Evolutionary conservation across 805 yeast species (phyloP).

Genomic region (Helenozyma baotianmanensis): DNA sequence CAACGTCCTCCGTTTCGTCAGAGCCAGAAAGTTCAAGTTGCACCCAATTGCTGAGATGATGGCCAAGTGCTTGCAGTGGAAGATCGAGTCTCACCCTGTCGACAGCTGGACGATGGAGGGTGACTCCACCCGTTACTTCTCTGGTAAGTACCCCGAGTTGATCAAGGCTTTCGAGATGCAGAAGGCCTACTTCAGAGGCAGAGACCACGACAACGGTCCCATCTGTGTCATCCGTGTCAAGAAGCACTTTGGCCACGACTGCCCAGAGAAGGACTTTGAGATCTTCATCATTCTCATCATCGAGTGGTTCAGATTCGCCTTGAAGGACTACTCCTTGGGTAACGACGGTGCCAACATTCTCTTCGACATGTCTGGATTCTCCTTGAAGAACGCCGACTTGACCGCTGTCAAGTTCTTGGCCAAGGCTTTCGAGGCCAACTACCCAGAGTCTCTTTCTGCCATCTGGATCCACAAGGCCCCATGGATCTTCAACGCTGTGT

Average conservation of each 20-base stretch:
- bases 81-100: conserved; percentile 19
- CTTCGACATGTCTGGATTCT: conserved; percentile 85
- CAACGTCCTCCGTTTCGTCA: conserved; percentile 14
- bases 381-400: conserved; percentile 91
- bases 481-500: conserved; percentile 91
- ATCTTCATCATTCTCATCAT: conserved; percentile 15
- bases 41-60: conserved; percentile 10
- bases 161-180: conserved; percentile 14
- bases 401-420: conserved; percentile 85
- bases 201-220: conserved; percentile 14
- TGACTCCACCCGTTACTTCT: conserved; percentile 8
- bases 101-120: conserved; percentile 17
- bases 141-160: conserved; percentile 13
- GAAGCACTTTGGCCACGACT: conserved; percentile 20
- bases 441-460: conserved; percentile 87
- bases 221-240: conserved; percentile 17
- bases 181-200: conserved; percentile 14
- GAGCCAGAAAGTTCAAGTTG: conserved; percentile 16
- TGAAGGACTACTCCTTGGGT: conserved; percentile 10
- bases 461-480: conserved; percentile 91
- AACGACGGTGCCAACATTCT: conserved; percentile 45
- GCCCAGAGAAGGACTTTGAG: conserved; percentile 20
- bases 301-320: conserved; percentile 41
- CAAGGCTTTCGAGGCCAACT: conserved; percentile 89
- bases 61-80: conserved; percentile 15